Base-by-base conservation (phyloP, 2,329 filamentous ascomycete genomes). In the Ciborinia camelliae region DNA sequence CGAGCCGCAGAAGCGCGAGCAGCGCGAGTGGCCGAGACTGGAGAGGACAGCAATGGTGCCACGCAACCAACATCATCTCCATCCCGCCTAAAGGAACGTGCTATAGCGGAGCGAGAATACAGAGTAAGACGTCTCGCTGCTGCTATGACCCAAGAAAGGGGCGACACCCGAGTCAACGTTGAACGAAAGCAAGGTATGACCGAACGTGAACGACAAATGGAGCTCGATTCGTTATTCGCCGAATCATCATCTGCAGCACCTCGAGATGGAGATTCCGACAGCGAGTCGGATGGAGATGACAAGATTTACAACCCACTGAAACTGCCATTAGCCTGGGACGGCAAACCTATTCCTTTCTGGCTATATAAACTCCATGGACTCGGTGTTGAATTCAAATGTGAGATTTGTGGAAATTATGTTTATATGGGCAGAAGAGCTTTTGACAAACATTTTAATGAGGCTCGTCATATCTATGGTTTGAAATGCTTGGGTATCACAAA, bases 261-360 rank as follows among this genome's bases (percentile, higher is more conserved):
- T 71, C 64, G 78, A 72, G 69, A 73, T 45, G 75, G 71, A 8
- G 83, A 83, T 0, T 85, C 84, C 0, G 87, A 88, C 1, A 86
- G 86, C 14, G 90, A 92, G 0, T 90, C 89, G 0, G 86, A 88
- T 3, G 88, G 92, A 18, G 90, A 87, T 47, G 92, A 97, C 69
- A 93, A 88, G 75, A 90, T 98, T 66, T 97, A 98, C 82, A 99
- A 99, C 76, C 95, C 95, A 0, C 84, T 99, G 70, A 99, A 99
- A 75, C 83, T 99, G 2, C 95, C 95, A 0, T 83, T 99, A 9
- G 94, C 92, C 2, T 99, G 96, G 96, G 95, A 99, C 71, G 95
- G 96, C 71, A 99, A 99, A 75, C 95, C 96, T 0, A 99, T 99
- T 72, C 95, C 96, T 0, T 99, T 95, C 81, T 99, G 95, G 95